phyloP scores from a whole-genome alignment of 1,139 yeast species.

The Nadsonia starkeyi-henricii region DNA sequence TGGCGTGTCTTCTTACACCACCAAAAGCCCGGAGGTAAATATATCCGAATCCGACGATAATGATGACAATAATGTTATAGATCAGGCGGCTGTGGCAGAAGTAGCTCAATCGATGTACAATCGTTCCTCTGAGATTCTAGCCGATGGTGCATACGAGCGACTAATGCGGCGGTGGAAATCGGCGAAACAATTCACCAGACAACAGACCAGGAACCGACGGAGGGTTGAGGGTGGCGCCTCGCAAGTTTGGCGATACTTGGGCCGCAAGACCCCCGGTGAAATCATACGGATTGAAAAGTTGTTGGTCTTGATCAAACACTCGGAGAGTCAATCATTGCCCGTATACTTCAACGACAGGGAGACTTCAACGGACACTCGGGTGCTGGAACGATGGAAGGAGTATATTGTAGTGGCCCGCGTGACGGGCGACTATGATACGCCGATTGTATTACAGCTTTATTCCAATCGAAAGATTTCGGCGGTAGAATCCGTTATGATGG shows the following conservation, averaged over 20 bases:
- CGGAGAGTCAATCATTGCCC: slow-evolving; percentile 19
- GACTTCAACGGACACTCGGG: slow-evolving; percentile 35
- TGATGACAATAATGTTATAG: too few species aligned
- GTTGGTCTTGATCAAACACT: slow-evolving; percentile 44
- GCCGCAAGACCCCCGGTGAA: slow-evolving; percentile 35
- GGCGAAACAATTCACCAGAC: slow-evolving; percentile 2
- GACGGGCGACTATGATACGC: slow-evolving; percentile 34
- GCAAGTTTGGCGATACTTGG: slow-evolving; percentile 6
- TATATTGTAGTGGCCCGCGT: slow-evolving; percentile 52
- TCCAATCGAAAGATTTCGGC: slow-evolving; percentile 31
- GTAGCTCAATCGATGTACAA: not conserved
- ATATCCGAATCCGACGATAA: too few species aligned
- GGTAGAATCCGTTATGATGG: slow-evolving; percentile 17
- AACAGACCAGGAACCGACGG: not conserved
- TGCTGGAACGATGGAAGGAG: slow-evolving; percentile 67
- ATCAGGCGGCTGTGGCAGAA: too few species aligned
- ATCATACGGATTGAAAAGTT: slow-evolving; percentile 50
- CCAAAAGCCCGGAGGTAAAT: too few species aligned
- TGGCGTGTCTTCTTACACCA: too few species aligned
- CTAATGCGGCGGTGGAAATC: not conserved
- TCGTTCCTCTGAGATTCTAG: not conserved
- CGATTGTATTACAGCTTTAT: slow-evolving; percentile 50
- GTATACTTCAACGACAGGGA: slow-evolving; percentile 33
- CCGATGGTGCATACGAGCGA: not conserved
- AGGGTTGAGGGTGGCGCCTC: slow-evolving; percentile 1